Base-by-base conservation (phyloP, 805 yeast species). In the Hanseniaspora opuntiae region DNA sequence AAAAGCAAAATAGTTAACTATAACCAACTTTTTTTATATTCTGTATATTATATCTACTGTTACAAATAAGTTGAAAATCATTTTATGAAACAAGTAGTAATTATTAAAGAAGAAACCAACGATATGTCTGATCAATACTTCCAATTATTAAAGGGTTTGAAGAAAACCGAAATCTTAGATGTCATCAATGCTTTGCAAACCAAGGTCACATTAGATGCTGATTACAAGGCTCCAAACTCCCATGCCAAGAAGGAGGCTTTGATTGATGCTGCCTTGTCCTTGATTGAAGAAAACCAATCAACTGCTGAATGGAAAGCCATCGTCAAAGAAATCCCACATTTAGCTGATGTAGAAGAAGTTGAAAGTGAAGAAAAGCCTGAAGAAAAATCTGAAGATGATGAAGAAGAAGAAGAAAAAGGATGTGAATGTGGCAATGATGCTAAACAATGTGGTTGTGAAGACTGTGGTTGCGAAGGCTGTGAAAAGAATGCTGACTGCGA, bases 31-130 rank as follows among this genome's bases (percentile, higher is more conserved):
- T 30, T 30, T 8, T 30, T 2, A 10, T 30, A 30, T 30, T 11
- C 14, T 30, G 20, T 37, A 17, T n/a, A 37, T 2, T 10, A 16
- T 17, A 37, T 9, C 40, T 19, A 16, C 40, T n/a, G 1, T 19
- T n/a, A 39, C n/a, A 39, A 17, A 30, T 30, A 30, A 30, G 14
- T 30, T 30, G 33, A 30, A 25, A 30, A 30, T 10, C 14, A 30
- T 47, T 47, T 9, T 51, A 51, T 51, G 54, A 51, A 51, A 37
- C 47, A 51, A 41, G 45, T 51, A n/a, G 45, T 51, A 36, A 24
- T 51, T 30, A 51, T 51, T 30, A 51, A 51, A 37, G 48, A 51
- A 51, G 54, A 51, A 51, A 42, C 36, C 16, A 42, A 32, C 45
- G 46, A 44, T 14, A 51, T 51, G 54, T 41, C 48, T 11, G 44